Base-by-base conservation (phyloP, 2,329 filamentous ascomycete species). In the Verticillium alfalfae region DNA sequence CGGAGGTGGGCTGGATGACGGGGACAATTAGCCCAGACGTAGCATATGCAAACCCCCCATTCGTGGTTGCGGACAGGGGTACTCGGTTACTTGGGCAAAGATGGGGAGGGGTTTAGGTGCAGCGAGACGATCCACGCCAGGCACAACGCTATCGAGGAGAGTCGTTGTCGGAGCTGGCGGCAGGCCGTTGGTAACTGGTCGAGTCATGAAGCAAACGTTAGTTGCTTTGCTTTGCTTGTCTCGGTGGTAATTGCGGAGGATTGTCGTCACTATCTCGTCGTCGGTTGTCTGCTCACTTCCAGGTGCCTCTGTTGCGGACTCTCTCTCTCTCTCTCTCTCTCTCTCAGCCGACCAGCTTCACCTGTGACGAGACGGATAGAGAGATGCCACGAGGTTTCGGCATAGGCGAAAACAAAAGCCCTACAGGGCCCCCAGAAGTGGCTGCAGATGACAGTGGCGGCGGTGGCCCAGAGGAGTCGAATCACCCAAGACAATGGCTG, bases 31-130 rank as follows among this genome's bases (percentile, higher is more conserved):
- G 45, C 45, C 18, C 22, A 18, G 22, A 12, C n/a, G n/a, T 22
- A 10, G 45, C n/a, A 34, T 58, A 59, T 64, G 62, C 60, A n/a
- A 65, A 26, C 26, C 57, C 41, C 52, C 59, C 55, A 56, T 63
- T 63, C 59, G 37, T 59, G 31, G 54, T 59, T 55, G 57, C 59
- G 26, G 16, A 34, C 57, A 64, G 54, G 63, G 62, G 56, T n/a
- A 31, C 57, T 56, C 18, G 39, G 45, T 49, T 18, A 18, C 45
- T n/a, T 22, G n/a, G n/a, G n/a, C 45, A 22, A 13, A 49, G 45
- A 49, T 5, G 45, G 45, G 45, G 9, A 12, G 41, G 39, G 26
- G 26, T 26, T 26, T 13, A 37, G 41, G 41, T 22, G 5, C n/a
- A 22, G 45, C 3, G 45, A 49, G n/a, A 26, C 9, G 45, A 49